Percentiles rank a stretch among this genome's conserved stretches.
phyloP scores from a whole-genome alignment of 106 monocot species.

The Apostasia ramifera region DNA sequence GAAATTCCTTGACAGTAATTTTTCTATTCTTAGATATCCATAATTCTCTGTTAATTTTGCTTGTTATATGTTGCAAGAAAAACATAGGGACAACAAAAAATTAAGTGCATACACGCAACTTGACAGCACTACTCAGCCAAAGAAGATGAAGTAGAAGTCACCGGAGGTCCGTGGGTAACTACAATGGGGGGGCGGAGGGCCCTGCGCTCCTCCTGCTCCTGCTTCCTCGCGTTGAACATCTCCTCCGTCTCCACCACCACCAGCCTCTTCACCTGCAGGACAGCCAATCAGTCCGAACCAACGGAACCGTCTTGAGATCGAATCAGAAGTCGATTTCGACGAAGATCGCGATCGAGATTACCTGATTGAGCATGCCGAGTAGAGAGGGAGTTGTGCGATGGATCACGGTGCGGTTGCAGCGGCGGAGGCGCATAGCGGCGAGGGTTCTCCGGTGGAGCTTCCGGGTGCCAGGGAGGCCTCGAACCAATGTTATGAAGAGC shows the following conservation, averaged over 20 bases:
- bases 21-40: no score
- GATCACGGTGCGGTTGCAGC: slow-evolving; percentile 82
- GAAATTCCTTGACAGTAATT: no score
- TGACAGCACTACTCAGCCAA: background rate
- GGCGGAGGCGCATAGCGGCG: slow-evolving; percentile 93
- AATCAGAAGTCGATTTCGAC: background rate
- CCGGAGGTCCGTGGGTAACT: slow-evolving; percentile 39
- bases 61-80: no score
- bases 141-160: background rate
- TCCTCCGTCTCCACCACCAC: slow-evolving; percentile 91
- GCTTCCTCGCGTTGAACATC: slow-evolving; percentile 79
- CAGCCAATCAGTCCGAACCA: background rate
- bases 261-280: slow-evolving; percentile 84
- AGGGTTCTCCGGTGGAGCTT: slow-evolving; percentile 92
- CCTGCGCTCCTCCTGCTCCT: slow-evolving; percentile 42
- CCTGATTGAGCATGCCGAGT: slow-evolving; percentile 94
- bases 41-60: no score
- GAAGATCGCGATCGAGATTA: background rate
- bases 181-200: slow-evolving; percentile 79
- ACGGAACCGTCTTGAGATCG: background rate
- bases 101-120: no score
- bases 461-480: slow-evolving; percentile 88
- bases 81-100: no score
- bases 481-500: slow-evolving; percentile 82
- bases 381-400: slow-evolving; percentile 96